Evolutionary conservation across 805 yeast genomes (phyloP), one percentile per base, ranked within the genome.

Genomic region (Sugiyamaella valdiviana): DNA sequence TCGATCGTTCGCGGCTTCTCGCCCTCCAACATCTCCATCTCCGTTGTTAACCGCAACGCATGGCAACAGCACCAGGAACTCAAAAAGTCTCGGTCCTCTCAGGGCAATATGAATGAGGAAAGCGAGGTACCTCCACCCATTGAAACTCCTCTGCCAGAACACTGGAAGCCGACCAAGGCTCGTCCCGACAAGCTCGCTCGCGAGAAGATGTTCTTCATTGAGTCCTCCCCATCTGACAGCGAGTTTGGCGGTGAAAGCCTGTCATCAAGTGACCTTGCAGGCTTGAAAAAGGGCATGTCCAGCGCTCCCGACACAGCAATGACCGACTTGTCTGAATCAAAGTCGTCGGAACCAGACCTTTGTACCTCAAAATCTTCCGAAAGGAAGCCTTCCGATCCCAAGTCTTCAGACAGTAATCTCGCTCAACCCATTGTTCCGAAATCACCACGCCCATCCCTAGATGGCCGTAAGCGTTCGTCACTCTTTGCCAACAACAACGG

Each of bases 1-100:
- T 58, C 62, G 5, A 60, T 64, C 47, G 71, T 68, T 9, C 57
- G 71, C 2, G 72, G 72, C 15, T 68, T 68, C 48, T 61, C 69
- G 14, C 67, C 71, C 1, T 58, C 68, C 1, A 63, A 63, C 22
- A 57, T 68, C 16, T 64, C 70, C 0, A 67, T 68, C 16, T 60
- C 60, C 22, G 48, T 60, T 26, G 52, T 57, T 22, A 56, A 59
- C 47, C 50, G 61, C 32, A 50, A 52, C 16, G 36, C 43, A 5
- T 40, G 47, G 26, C 36, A 26, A 19, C 15, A 20, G 22, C 37
- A 42, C 14, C 29, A 19, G 17, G 26, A 9, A 6, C 10, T 26
- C n/a, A 26, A 26, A 26, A 26, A 26, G 32, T 26, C 41, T 10
- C 22, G 46, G 14, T 20, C 29, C 3, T 23, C 42, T 39, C 42